These are phyloP conservation scores for Fusarium sp. DNA, from an alignment of 2,329 filamentous ascomycete species.

Conservation along the genomic window DNA sequence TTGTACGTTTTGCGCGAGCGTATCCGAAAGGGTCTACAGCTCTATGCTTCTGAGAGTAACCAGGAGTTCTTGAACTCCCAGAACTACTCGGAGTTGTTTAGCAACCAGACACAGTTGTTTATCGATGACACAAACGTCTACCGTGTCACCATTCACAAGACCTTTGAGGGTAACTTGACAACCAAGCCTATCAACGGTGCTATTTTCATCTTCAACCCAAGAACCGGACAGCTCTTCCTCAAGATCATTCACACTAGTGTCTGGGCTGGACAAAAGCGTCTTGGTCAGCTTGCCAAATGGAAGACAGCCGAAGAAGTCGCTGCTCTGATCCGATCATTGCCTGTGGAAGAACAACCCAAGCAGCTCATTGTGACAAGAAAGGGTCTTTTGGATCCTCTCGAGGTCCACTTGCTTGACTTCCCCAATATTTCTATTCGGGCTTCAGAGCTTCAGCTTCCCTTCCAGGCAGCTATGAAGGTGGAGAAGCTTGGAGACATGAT, in stretches of 20 bases:
- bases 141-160: constrained; percentile 99
- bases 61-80: constrained; percentile 99
- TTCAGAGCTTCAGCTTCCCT: constrained; percentile 94
- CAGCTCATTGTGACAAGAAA: constrained; percentile 98
- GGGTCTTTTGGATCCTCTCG: constrained; percentile 94
- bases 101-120: constrained; percentile 98
- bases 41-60: constrained; percentile 98
- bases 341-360: constrained; percentile 98
- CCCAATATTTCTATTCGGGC: constrained; percentile 99
- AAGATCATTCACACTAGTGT: constrained; percentile 99
- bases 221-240: constrained; percentile 95
- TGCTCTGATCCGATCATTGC: constrained; percentile 92
- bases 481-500: constrained; percentile 99
- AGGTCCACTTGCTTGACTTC: constrained; percentile 97
- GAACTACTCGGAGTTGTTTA: constrained; percentile 99
- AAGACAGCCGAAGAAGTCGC: constrained; percentile 99
- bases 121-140: constrained; percentile 99
- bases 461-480: constrained; percentile 99
- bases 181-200: constrained; percentile 99
- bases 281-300: constrained; percentile 98
- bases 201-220: constrained; percentile 99
- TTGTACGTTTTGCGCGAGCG: constrained; percentile 96
- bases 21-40: constrained; percentile 96
- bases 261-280: constrained; percentile 98
- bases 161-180: constrained; percentile 97